phyloP scores from a whole-genome alignment of 31 red algal genomes.

The Asparagopsis taxiformis region DNA sequence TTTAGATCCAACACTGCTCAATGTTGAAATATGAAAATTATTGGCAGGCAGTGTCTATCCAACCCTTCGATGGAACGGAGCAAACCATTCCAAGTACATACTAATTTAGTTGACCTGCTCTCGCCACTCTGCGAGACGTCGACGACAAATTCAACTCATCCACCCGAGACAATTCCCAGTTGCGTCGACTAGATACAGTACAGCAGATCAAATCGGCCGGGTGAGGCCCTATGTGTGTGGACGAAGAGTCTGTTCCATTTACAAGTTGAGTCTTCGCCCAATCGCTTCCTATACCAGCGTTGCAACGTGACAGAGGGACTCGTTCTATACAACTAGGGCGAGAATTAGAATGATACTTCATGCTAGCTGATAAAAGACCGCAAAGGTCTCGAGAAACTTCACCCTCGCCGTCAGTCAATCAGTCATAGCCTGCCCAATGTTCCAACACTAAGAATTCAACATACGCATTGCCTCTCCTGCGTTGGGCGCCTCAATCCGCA shows the following conservation, averaged over 20 bases:
- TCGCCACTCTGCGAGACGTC: too few relatives aligned
- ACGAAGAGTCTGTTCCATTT: slow-evolving; percentile 1
- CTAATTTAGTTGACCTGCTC: too few relatives aligned
- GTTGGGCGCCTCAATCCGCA: background rate
- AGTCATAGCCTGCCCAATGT: background rate
- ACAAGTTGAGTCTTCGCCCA: slow-evolving; percentile 2
- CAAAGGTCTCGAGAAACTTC: background rate
- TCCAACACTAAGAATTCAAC: slow-evolving; percentile 3
- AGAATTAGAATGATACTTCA: slow-evolving; percentile 1
- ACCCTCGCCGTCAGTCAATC: background rate
- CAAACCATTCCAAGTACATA: too few relatives aligned
- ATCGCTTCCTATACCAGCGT: background rate
- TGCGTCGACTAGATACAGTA: too few relatives aligned
- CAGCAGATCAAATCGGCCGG: too few relatives aligned
- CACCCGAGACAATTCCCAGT: too few relatives aligned
- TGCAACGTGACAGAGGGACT: background rate
- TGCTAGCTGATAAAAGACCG: background rate
- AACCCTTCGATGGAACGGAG: too few relatives aligned
- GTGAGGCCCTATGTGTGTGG: too few relatives aligned
- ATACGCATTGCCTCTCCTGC: background rate
- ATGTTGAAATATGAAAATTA: too few relatives aligned
- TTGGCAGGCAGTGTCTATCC: too few relatives aligned
- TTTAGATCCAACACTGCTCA: too few relatives aligned
- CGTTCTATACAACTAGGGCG: slow-evolving; percentile 2
- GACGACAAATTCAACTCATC: too few relatives aligned